Evolutionary conservation across 2,329 filamentous ascomycete species (phyloP), one percentile per base, ranked within the genome.

Genomic region (Paraphaeosphaeria sporulosa): DNA sequence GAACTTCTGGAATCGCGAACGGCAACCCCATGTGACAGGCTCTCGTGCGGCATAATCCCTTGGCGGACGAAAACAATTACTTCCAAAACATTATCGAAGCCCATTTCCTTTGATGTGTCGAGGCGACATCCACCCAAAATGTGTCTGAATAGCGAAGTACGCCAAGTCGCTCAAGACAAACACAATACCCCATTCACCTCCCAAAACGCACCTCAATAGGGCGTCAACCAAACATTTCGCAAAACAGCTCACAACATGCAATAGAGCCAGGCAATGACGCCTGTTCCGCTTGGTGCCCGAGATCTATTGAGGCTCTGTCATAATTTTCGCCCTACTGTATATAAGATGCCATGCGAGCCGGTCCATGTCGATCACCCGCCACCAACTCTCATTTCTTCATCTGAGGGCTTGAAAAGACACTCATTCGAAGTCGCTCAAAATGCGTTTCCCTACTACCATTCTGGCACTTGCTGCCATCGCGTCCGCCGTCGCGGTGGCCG

Each of bases 401-500:
- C 8, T 30, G 23, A 47, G 44, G 17, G 12, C 10, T 30, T 23
- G 17, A 47, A 10, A 30, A 27, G 13, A 34, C 27, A 49, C 17
- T 34, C 46, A 49, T 32, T 49, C 46, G 17, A 34, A 27, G 2
- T 19, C 32, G 7, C 46, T 32, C 34, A n/a, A 27, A 27, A 52
- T 52, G 49, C 49, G 30, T 27, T 52, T 52, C 34, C 15, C 49
- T 4, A 52, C 19, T 27, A 42, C 49, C 34, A 2, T 52, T 42
- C 23, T 52, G 34, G 49, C 49, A 40, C 19, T 52, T 15, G 49
- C 34, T 42, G 49, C 38, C 38, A 1, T 34, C 19, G 38, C 38
- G 21, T 54, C 51, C 19, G 17, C 44, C n/a, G 19, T 43, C 8
- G 51, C 30, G 23, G 51, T 13, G 9, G 51, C 51, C 32, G 51